Evolutionary conservation across 305 asterid species (phyloP).

Genomic region (Fraxinus paxiana): DNA sequence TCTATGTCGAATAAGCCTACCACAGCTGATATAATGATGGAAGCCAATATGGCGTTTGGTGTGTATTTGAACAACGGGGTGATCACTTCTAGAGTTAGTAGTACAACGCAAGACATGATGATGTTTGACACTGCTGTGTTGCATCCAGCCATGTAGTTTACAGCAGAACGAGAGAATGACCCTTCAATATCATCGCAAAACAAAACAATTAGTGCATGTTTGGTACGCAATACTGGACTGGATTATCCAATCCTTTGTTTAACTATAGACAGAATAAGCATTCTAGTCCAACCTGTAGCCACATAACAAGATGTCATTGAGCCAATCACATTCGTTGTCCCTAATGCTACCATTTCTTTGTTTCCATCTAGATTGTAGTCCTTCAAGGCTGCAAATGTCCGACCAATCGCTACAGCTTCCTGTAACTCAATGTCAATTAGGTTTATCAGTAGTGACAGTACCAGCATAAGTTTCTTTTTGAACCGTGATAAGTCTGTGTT

Average conservation of each 20-base stretch:
- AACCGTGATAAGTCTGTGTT: not conserved
- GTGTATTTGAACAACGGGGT: conserved; percentile 78
- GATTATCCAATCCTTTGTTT: not conserved
- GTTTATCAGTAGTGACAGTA: not conserved
- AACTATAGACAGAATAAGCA: not conserved
- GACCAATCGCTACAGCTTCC: conserved; percentile 83
- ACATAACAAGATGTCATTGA: conserved; percentile 78
- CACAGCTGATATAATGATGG: conserved; percentile 76
- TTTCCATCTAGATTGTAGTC: conserved; percentile 75
- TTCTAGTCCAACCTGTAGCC: conserved; percentile 51
- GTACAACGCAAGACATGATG: conserved; percentile 59
- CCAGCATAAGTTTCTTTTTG: not conserved
- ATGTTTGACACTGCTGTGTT: conserved; percentile 65
- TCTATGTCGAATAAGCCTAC: conserved; percentile 53
- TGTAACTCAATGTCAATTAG: conserved; percentile 16
- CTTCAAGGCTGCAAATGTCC: conserved; percentile 72
- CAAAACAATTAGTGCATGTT: not conserved
- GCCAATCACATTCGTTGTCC: conserved; percentile 73
- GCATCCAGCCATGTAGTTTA: conserved; percentile 74
- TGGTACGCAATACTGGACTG: not conserved
- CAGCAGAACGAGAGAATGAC: conserved; percentile 83
- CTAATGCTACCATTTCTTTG: conserved; percentile 87
- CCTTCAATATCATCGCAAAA: conserved; percentile 31
- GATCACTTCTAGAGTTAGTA: conserved; percentile 47
- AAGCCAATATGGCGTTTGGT: conserved; percentile 68